Conservation (phyloP, 352 stramenopile genomes). For the Phytophthora idaei region DNA sequence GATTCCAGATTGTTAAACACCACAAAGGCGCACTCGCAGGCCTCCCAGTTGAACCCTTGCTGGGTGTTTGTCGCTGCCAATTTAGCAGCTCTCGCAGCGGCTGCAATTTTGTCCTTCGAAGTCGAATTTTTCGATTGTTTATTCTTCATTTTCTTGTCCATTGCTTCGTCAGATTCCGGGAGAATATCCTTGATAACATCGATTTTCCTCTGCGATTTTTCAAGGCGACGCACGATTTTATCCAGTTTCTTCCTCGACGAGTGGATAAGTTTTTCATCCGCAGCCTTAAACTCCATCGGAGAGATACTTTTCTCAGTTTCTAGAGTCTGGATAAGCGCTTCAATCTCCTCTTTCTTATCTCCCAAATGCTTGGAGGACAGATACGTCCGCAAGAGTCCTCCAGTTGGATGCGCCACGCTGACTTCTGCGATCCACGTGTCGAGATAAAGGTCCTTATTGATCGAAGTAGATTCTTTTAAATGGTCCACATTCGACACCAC, state of each 20-base stretch:
- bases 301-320: slow-evolving; percentile 47
- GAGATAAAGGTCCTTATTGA: slow-evolving; percentile 66
- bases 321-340: slow-evolving; percentile 37
- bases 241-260: slow-evolving; percentile 29
- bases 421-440: slow-evolving; percentile 87
- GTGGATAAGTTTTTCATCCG: slow-evolving; percentile 49
- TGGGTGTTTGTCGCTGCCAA: slow-evolving; percentile 35
- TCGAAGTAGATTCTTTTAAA: slow-evolving; percentile 43
- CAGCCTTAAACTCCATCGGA: slow-evolving; percentile 21
- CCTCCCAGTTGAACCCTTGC: slow-evolving; percentile 60
- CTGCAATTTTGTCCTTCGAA: slow-evolving; percentile 30
- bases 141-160: slow-evolving; percentile 34
- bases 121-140: not conserved
- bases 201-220: slow-evolving; percentile 54
- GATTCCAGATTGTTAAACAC: slow-evolving; percentile 90
- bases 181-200: slow-evolving; percentile 47
- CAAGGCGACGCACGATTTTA: slow-evolving; percentile 24
- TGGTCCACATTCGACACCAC: slow-evolving; percentile 74
- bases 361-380: slow-evolving; percentile 62
- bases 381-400: slow-evolving; percentile 72
- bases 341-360: slow-evolving; percentile 46
- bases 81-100: slow-evolving; percentile 28
- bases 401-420: slow-evolving; percentile 72
- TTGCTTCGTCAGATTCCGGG: slow-evolving; percentile 23
- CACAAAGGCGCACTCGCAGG: slow-evolving; percentile 81